Base-by-base conservation (phyloP, 768 basidiomycete genomes). In the Lactarius sanguifluus region DNA sequence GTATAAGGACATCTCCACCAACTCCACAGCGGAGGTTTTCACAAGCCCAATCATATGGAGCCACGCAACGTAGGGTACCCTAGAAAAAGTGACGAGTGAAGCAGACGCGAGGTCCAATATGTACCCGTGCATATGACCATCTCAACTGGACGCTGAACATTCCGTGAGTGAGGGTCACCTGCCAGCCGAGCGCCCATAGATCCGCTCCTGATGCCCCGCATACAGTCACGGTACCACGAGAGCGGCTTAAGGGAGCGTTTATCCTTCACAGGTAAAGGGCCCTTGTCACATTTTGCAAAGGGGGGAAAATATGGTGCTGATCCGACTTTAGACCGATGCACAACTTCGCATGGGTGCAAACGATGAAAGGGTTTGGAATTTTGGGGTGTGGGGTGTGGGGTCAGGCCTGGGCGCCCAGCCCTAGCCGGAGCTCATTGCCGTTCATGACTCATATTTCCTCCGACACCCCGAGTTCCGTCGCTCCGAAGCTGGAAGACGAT, bases 31-130 rank as follows among this genome's bases (percentile, higher is more conserved):
- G 23, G 50, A 25, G 50, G 4, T 16, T 52, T 52, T 40, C 23
- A 30, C 32, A 30, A 47, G 36, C 7, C 60, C 65, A 66, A 66
- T 61, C 15, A 57, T 13, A 57, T 57, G 10, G 25, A 23, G 63
- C 47, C 63, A 64, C 57, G 57, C 57, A 32, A 56, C 43, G 16
- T 18, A n/a, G 12, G 56, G 34, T 50, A 56, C 54, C 25, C 34
- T 34, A 56, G 30, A 56, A 34, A 56, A 18, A 32, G 55, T 56
- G 54, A 56, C 15, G 54, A 32, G 16, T 16, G 30, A 56, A 7
- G 15, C 12, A 25, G 23, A 5, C 25, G 50, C 23, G 43, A n/a
- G 20, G 3, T n/a, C 20, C 43, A 45, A n/a, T 9, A 20, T 43
- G 43, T 40, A 40, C 40, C 8, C 8, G 43, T 8, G 9, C 34